Conservation (phyloP, 1,284 basidiomycete genomes). For the Xerocomus alliaceus region DNA sequence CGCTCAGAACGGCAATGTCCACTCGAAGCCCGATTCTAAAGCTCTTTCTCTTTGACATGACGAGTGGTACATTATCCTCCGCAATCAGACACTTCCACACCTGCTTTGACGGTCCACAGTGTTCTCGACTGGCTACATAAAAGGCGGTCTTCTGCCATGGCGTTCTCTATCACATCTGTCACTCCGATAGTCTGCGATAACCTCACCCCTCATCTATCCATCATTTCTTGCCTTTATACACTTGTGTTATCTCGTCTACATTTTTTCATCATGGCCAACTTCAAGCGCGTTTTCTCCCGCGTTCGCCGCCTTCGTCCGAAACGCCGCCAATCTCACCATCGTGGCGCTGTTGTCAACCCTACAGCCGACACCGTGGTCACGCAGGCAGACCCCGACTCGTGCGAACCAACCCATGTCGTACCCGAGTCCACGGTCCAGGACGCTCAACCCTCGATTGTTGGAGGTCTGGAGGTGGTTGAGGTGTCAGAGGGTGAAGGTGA, state of each 20-base stretch:
- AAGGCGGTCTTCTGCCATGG: not conserved
- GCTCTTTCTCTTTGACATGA: too few relatives aligned
- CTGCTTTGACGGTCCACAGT: not conserved
- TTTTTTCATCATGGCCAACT: not conserved
- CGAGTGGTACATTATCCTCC: not conserved
- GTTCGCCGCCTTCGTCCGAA: not conserved
- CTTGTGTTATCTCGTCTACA: not conserved
- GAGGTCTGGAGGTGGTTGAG: not conserved
- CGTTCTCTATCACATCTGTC: slow-evolving; percentile 1
- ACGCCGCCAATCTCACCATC: not conserved
- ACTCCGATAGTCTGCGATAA: not conserved
- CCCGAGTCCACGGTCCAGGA: not conserved
- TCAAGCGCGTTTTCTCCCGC: not conserved
- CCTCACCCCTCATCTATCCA: not conserved
- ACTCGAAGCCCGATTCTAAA: not conserved
- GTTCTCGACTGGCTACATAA: not conserved
- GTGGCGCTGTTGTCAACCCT: not conserved
- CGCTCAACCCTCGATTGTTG: not conserved
- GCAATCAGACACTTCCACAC: not conserved
- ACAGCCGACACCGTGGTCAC: not conserved
- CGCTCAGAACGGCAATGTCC: not conserved
- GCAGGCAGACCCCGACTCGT: not conserved
- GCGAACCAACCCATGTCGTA: not conserved
- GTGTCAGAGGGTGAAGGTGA: not conserved
- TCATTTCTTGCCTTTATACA: not conserved